These are phyloP conservation scores for Neurospora sp. DNA, from an alignment of 2,329 filamentous ascomycete species.

Conservation along the genomic window DNA sequence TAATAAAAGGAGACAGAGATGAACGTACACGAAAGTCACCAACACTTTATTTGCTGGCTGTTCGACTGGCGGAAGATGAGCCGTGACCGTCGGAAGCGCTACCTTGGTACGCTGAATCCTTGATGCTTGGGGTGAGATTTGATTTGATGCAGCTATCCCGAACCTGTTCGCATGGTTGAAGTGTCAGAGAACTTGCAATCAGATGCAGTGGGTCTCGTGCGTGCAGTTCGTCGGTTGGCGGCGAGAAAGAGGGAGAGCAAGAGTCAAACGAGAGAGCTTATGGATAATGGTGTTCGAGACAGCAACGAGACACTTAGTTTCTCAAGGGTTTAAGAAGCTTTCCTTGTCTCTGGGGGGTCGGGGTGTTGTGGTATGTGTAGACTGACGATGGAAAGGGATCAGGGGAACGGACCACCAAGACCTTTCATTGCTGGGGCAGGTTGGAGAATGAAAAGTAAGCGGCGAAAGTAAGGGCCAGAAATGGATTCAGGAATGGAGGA, in stretches of 20 bases:
- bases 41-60: neutral
- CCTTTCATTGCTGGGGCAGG: constrained; percentile 16
- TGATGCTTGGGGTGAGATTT: constrained; percentile 23
- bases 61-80: neutral
- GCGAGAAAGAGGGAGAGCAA: constrained; percentile 8
- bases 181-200: constrained; percentile 27
- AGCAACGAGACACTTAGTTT: constrained; percentile 13
- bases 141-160: constrained; percentile 34
- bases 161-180: constrained; percentile 34
- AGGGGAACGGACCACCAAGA: constrained; percentile 14
- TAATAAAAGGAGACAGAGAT: neutral
- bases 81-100: neutral
- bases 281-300: constrained; percentile 12
- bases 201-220: constrained; percentile 27
- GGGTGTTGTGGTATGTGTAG: constrained; percentile 4
- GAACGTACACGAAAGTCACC: neutral
- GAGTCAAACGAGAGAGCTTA: neutral
- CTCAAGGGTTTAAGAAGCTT: constrained; percentile 3
- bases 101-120: neutral
- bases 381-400: constrained; percentile 6
- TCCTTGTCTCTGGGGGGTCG: neutral
- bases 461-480: constrained; percentile 4
- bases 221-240: constrained; percentile 20
- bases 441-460: constrained; percentile 11
- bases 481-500: constrained; percentile 13